Evolutionary conservation across 2,329 filamentous ascomycete species (phyloP).

Genomic region (Cladophialophora chaetospira): DNA sequence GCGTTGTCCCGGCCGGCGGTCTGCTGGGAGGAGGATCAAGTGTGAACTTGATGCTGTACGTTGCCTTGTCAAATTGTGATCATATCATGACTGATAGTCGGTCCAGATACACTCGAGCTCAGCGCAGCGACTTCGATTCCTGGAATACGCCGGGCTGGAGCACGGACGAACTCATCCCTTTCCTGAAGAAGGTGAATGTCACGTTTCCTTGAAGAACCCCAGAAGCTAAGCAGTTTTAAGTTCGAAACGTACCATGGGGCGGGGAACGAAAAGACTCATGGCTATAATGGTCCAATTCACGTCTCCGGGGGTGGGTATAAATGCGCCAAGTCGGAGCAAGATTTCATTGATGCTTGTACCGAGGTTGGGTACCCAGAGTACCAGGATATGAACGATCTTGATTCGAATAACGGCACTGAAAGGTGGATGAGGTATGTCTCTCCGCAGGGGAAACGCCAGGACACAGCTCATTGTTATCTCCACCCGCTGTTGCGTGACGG

Average conservation of each 20-base stretch:
- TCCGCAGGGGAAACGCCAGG: slow-evolving; percentile 57
- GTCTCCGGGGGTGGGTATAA: background rate
- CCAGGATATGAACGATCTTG: background rate
- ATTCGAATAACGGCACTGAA: background rate
- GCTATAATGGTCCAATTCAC: background rate
- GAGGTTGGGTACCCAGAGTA: background rate
- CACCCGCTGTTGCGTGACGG: slow-evolving; percentile 54
- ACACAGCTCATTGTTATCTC: slow-evolving; percentile 58
- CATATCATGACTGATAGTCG: background rate
- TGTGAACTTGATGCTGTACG: background rate
- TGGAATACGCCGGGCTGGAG: background rate
- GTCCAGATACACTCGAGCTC: background rate
- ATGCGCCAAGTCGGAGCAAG: background rate
- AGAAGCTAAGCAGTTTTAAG: background rate
- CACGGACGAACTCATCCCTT: background rate
- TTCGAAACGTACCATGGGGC: background rate
- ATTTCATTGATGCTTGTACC: background rate
- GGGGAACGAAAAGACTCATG: background rate
- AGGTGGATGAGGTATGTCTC: slow-evolving; percentile 51
- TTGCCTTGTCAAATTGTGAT: background rate
- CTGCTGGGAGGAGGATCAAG: background rate
- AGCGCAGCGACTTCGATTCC: background rate
- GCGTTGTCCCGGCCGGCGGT: background rate
- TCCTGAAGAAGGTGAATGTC: background rate
- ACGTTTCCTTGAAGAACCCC: background rate